These are phyloP conservation scores for Tuber calosporum DNA, from an alignment of 495 filamentous ascomycete species.

Conservation along the genomic window DNA sequence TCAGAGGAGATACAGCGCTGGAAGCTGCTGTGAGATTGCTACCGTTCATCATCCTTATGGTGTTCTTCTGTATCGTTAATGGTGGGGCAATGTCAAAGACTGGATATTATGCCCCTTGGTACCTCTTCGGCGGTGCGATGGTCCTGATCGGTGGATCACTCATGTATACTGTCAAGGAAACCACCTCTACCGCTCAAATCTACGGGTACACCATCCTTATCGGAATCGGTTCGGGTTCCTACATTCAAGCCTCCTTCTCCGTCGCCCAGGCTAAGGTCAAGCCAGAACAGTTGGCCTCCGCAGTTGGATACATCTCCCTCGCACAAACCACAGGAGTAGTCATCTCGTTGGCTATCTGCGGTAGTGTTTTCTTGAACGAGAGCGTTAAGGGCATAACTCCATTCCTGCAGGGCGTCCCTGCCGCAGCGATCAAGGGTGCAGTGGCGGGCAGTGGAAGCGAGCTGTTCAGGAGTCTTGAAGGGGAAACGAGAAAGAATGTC, in stretches of 20 bases:
- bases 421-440: constrained; percentile 45
- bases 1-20: constrained; percentile 42
- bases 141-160: constrained; percentile 49
- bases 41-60: constrained; percentile 52
- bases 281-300: constrained; percentile 44
- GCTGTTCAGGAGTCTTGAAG: constrained; percentile 44
- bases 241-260: constrained; percentile 50
- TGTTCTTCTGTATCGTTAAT: constrained; percentile 47
- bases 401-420: constrained; percentile 44
- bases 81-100: constrained; percentile 50
- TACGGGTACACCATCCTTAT: constrained; percentile 54
- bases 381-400: constrained; percentile 39
- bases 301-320: constrained; percentile 51
- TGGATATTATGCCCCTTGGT: constrained; percentile 57
- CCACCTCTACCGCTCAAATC: constrained; percentile 43
- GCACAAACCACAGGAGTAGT: constrained; percentile 52
- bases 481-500: constrained; percentile 42
- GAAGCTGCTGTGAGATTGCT: constrained; percentile 47
- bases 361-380: constrained; percentile 52
- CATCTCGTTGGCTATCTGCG: constrained; percentile 53
- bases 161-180: constrained; percentile 46
- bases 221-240: constrained; percentile 51
- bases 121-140: constrained; percentile 48
- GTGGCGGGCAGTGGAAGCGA: constrained; percentile 48
- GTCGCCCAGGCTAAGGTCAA: constrained; percentile 50